These are phyloP conservation scores for Amoebophrya sp. DNA, from an alignment of 169 alveolate genomes.

Conservation along the genomic window DNA sequence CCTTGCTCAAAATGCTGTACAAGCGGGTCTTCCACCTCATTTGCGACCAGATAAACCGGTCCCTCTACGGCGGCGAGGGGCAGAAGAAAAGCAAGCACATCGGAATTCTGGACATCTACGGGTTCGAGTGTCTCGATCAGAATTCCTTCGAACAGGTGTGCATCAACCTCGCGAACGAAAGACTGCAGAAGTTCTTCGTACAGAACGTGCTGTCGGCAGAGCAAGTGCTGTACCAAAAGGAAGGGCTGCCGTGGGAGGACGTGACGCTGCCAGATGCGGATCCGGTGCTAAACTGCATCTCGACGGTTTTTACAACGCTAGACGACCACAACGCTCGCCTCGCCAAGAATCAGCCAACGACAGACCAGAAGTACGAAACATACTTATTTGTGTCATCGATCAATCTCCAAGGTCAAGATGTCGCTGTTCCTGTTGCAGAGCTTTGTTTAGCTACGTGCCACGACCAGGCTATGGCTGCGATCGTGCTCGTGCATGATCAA, in stretches of 20 bases:
- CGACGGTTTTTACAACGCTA: background rate
- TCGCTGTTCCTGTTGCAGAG: no score
- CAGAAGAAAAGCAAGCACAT: background rate
- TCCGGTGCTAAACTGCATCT: background rate
- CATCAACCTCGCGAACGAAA: slow-evolving; percentile 91
- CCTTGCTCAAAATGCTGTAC: background rate
- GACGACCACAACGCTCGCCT: background rate
- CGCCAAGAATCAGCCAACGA: background rate
- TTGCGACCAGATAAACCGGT: background rate
- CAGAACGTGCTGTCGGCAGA: slow-evolving; percentile 5
- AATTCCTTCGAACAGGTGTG: slow-evolving; percentile 90
- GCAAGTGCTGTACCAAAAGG: background rate
- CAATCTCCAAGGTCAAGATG: no score
- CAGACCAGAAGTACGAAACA: no score
- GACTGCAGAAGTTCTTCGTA: slow-evolving; percentile 76
- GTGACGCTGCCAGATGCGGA: slow-evolving; percentile 14
- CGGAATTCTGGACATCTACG: slow-evolving; percentile 81
- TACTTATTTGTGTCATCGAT: no score
- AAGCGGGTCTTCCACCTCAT: background rate
- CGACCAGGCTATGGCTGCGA: no score
- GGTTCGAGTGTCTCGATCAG: slow-evolving; percentile 83
- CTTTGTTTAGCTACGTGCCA: no score
- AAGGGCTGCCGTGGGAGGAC: slow-evolving; percentile 11
- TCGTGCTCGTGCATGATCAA: no score
- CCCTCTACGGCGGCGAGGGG: background rate